Evolutionary conservation across 495 filamentous ascomycete genomes (phyloP), one percentile per base, ranked within the genome.

Genomic region (Achaetomiella virescens): DNA sequence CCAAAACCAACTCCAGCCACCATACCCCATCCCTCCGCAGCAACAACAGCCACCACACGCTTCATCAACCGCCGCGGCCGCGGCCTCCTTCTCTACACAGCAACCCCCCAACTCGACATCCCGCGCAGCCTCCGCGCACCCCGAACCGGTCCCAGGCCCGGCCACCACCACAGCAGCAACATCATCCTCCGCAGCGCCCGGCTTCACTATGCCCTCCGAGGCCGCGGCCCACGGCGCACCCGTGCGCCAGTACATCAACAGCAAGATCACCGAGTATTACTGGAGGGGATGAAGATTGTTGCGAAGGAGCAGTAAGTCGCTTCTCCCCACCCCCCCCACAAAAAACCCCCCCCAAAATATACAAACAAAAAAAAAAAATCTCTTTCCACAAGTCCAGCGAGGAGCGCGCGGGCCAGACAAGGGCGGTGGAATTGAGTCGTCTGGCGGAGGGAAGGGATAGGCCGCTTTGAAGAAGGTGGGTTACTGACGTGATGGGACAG

Each of bases 211-310:
- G 63, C 78, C 81, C 20, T 54, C 74, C 59, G 71, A 81, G 66
- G 73, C 83, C 11, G 77, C 70, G 2, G 71, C 79, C 1, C 90
- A 96, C 62, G 93, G 93, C 38, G 89, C 89, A 1, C 89, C 91
- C 5, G 87, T 89, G 3, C 80, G 93, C 31, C 83, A 88, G 56
- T 98, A 96, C 71, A 73, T 98, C 68, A 97, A 97, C 62, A 77
- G 84, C 66, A 91, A 90, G 65, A 82, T 98, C 52, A 92, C 91
- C 15, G 86, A 85, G 81, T 85, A 50, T 66, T 98, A 58, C 68
- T 98, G 33, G 91, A 97, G 62, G 93, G 89, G 7, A 91, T 98
- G 90, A 97, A 96, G 78, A 73, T 80, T 60, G 60, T 98, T 35
- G 89, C 88, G 3, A 83, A 81, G 57, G 85, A 91, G 46, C 88